Percentiles rank a stretch among this genome's conserved stretches.
These are phyloP conservation scores for Aspergillus nanangensis DNA, from an alignment of 495 filamentous ascomycete species.

Conservation along the genomic window DNA sequence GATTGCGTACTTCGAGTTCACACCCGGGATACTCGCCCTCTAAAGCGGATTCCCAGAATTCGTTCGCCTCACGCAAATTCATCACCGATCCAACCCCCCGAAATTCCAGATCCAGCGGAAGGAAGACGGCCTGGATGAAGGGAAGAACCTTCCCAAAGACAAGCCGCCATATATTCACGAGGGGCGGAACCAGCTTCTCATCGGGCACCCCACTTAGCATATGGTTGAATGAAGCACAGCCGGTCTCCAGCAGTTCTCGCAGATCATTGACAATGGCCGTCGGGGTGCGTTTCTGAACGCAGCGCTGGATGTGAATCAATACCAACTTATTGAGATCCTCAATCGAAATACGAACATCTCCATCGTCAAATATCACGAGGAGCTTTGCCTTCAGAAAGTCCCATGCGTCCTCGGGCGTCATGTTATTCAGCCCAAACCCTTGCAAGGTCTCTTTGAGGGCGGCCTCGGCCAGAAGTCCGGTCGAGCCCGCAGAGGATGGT, in stretches of 20 bases:
- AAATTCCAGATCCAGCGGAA: conserved; percentile 93
- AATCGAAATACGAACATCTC: conserved; percentile 81
- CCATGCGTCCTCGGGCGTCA: conserved; percentile 92
- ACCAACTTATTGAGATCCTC: conserved; percentile 94
- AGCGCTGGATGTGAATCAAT: conserved; percentile 71
- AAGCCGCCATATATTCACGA: conserved; percentile 91
- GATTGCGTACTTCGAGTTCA: conserved; percentile 76
- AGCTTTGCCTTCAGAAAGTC: conserved; percentile 85
- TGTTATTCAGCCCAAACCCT: conserved; percentile 70
- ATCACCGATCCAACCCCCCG: conserved; percentile 77
- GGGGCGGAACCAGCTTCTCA: conserved; percentile 74
- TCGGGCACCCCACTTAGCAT: conserved; percentile 72
- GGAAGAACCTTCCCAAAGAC: conserved; percentile 87
- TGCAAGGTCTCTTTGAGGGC: conserved; percentile 44
- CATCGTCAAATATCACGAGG: conserved; percentile 89
- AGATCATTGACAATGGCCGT: conserved; percentile 73
- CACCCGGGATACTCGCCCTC: conserved; percentile 32
- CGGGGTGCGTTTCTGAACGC: conserved; percentile 63
- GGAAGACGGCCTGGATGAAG: conserved; percentile 93
- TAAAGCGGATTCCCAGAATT: conserved; percentile 71
- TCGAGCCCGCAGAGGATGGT: conserved; percentile 33
- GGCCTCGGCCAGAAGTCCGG: conserved; percentile 31
- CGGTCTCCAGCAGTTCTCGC: conserved; percentile 70
- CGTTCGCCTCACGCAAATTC: conserved; percentile 66
- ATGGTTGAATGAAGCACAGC: conserved; percentile 82